Base-by-base conservation (phyloP, 768 basidiomycete genomes). In the Suillus plorans region DNA sequence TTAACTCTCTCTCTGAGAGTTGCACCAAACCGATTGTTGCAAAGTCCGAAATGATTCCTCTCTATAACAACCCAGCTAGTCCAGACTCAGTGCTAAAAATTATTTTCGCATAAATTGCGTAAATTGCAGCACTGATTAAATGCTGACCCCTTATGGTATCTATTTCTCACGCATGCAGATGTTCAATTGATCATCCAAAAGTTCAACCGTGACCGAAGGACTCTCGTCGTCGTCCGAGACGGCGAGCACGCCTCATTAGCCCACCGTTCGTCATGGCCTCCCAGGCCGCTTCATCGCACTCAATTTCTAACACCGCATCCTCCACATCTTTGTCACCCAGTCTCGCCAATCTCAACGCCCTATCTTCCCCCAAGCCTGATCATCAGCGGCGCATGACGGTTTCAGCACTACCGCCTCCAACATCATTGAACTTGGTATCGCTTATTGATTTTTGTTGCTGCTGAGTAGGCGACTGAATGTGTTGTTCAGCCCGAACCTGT, bases 401-500 rank as follows among this genome's bases (percentile, higher is more conserved):
- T 1, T 68, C 80, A 25, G 69, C 78, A 14, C 63, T 80, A 36
- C 80, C 80, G 14, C 80, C 80, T 34, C 74, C 81, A 7, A 71
- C 77, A 39, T 73, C 82, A 3, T 71, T 83, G 63, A 74, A 80
- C 69, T 68, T 83, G 69, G 82, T 83, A 66, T 71, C 73, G 67
- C 49, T 63, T 25, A 39, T 44, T 52, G 34, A 55, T 63, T 56
- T 42, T 18, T 59, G 44, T 47, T 31, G 3, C 22, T 31, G 4
- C 18, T 42, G 9, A 31, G 41, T 59, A 20, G 37, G n/a, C 65
- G 39, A 58, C 67, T 74, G 41, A 73, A 34, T 62, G 61, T 52
- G 41, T 65, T 22, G 36, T 61, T 55, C 69, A 84, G 82, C 82
- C 81, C 60, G 80, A 82, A 63, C 81, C 82, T 4, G 81, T 83